These are phyloP conservation scores for Aspergillus brasiliensis DNA, from an alignment of 2,329 filamentous ascomycete genomes.

Conservation along the genomic window DNA sequence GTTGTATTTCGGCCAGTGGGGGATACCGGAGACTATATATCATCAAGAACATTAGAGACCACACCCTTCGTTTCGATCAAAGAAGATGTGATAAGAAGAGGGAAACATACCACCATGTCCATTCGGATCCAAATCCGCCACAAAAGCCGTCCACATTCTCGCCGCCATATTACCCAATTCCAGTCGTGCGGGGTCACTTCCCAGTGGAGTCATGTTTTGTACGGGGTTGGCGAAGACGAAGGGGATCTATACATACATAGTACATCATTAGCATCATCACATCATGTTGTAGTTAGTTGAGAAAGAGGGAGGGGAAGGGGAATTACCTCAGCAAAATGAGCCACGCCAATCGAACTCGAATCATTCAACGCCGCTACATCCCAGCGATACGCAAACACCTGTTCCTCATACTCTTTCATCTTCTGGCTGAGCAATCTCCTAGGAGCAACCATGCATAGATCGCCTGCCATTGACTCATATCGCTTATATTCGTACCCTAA, in stretches of 20 bases:
- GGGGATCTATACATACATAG: slow-evolving; percentile 25
- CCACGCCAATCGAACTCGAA: slow-evolving; percentile 29
- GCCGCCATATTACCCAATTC: slow-evolving; percentile 32
- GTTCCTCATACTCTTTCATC: slow-evolving; percentile 23
- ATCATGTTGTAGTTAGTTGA: neutral
- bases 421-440: slow-evolving; percentile 31
- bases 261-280: neutral
- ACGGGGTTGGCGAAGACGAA: slow-evolving; percentile 36
- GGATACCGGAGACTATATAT: slow-evolving; percentile 23
- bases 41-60: neutral
- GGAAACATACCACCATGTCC: slow-evolving; percentile 27
- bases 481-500: slow-evolving; percentile 33
- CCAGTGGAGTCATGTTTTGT: slow-evolving; percentile 31
- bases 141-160: slow-evolving; percentile 38
- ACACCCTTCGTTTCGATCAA: neutral
- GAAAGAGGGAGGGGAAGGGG: neutral
- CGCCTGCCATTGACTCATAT: slow-evolving; percentile 34
- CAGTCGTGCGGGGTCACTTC: slow-evolving; percentile 27
- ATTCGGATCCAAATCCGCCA: slow-evolving; percentile 31
- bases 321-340: slow-evolving; percentile 34
- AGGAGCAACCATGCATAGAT: slow-evolving; percentile 32
- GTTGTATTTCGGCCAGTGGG: slow-evolving; percentile 28
- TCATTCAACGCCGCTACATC: slow-evolving; percentile 32
- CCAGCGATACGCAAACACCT: slow-evolving; percentile 34
- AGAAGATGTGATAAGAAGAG: neutral